A percentile compares a stretch with the other conserved stretches of the same genome.
These are phyloP conservation scores for Coemansia sp. DNA, from an alignment of 192 early-diverging fungal genomes.

Conservation along the genomic window DNA sequence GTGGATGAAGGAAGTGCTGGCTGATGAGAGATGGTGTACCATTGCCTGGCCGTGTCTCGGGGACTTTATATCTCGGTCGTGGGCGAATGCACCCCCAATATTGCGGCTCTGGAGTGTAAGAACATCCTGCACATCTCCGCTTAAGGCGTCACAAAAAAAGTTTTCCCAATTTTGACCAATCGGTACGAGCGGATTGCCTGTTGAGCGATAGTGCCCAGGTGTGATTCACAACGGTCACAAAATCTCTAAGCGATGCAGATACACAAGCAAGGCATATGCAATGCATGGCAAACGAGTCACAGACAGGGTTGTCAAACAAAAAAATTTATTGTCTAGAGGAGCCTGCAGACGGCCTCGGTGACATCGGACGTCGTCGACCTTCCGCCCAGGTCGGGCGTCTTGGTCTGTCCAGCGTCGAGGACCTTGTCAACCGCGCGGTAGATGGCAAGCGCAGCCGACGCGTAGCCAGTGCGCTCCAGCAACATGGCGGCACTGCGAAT, in stretches of 20 bases:
- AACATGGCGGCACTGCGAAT: constrained; percentile 94
- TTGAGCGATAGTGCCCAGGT: not conserved
- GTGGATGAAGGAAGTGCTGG: not conserved
- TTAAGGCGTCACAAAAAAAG: constrained; percentile 11
- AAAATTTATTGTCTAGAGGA: constrained; percentile 48
- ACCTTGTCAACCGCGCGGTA: constrained; percentile 87
- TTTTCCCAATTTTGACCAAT: constrained; percentile 1
- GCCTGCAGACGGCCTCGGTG: constrained; percentile 79
- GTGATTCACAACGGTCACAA: not conserved
- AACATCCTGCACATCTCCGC: not conserved
- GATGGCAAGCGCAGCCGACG: constrained; percentile 73
- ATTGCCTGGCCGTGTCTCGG: not conserved
- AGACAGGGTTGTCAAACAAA: not conserved
- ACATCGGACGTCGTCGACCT: constrained; percentile 81
- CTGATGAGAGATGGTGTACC: constrained; percentile 2
- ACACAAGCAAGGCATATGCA: not conserved
- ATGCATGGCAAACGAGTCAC: constrained; percentile 2
- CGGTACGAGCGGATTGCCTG: constrained; percentile 2
- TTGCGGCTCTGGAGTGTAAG: not conserved
- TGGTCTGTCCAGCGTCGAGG: constrained; percentile 64
- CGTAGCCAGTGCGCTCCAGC: constrained; percentile 83
- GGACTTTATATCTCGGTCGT: not conserved
- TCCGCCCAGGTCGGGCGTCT: constrained; percentile 91
- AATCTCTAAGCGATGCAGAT: not conserved
- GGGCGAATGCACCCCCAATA: not conserved